A percentile compares a stretch with the other conserved stretches of the same genome.
These are phyloP conservation scores for Plantago major DNA, from an alignment of 257 asterid species.

Conservation along the genomic window DNA sequence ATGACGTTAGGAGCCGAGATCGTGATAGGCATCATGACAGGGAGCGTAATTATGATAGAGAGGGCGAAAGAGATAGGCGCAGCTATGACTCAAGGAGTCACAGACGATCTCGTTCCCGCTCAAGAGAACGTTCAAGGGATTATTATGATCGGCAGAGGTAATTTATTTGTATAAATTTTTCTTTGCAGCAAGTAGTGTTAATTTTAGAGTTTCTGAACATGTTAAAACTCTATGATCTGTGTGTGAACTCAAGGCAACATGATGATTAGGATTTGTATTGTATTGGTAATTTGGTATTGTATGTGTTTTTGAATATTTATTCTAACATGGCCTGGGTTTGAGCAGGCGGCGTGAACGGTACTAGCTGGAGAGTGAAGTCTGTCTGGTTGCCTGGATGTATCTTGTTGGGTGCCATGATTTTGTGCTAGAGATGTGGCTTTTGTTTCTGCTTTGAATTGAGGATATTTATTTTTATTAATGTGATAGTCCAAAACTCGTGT, in stretches of 20 bases:
- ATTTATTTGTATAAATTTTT: neutral
- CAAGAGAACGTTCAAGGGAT: conserved; percentile 80
- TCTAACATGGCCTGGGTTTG: neutral
- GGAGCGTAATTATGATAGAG: neutral
- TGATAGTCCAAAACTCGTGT: too few species aligned
- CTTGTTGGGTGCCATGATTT: neutral
- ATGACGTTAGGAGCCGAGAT: conserved; percentile 62
- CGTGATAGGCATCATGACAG: conserved; percentile 48
- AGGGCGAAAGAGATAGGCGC: conserved; percentile 68
- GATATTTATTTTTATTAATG: too few species aligned
- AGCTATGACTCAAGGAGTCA: conserved; percentile 69
- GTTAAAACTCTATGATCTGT: too few species aligned
- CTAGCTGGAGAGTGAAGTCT: conserved; percentile 18
- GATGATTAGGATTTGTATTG: neutral
- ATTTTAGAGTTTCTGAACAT: too few species aligned
- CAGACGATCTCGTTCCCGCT: conserved; percentile 84
- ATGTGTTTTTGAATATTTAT: neutral
- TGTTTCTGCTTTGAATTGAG: neutral
- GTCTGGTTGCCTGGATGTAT: neutral
- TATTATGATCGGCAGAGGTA: conserved; percentile 89
- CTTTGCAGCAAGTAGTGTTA: too few species aligned
- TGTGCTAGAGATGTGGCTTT: neutral
- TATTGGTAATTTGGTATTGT: neutral
- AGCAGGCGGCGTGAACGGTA: conserved; percentile 32
- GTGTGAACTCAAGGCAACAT: too few species aligned